Percentiles rank a stretch among this genome's conserved stretches.
Evolutionary conservation across 208 protist species (phyloP).

Genomic region (Jaenimonas drosophilae): DNA sequence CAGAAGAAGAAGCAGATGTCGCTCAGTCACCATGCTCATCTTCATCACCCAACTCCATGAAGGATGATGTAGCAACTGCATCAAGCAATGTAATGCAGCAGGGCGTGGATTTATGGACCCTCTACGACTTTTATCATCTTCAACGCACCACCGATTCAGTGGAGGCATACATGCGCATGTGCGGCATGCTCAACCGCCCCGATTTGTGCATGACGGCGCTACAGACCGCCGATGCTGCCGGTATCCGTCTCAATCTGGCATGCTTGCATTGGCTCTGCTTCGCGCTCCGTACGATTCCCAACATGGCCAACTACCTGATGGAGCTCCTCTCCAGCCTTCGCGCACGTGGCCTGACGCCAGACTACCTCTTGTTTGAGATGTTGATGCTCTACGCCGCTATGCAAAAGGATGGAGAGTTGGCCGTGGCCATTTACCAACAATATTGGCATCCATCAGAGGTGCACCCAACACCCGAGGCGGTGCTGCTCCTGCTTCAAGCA

Average conservation of each 20-base stretch:
- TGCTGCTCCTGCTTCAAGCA: conserved; percentile 64
- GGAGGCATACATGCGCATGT: conserved; percentile 72
- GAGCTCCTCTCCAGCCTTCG: conserved; percentile 59
- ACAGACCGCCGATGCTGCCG: conserved; percentile 43
- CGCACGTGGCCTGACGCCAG: conserved; percentile 57
- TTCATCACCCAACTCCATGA: neutral
- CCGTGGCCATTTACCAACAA: conserved; percentile 62
- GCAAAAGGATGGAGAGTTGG: conserved; percentile 69
- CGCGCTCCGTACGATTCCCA: conserved; percentile 44
- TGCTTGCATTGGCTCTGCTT: conserved; percentile 80
- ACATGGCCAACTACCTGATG: conserved; percentile 72
- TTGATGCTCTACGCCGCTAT: conserved; percentile 69
- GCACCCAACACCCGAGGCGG: conserved; percentile 82
- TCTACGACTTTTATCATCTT: conserved; percentile 85
- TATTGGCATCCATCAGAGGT: conserved; percentile 44
- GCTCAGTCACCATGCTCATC: too few species aligned
- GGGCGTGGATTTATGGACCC: conserved; percentile 75
- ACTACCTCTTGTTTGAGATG: conserved; percentile 73
- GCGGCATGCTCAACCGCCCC: conserved; percentile 33
- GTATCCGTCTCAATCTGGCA: conserved; percentile 40
- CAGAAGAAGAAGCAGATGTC: neutral
- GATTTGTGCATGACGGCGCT: conserved; percentile 55
- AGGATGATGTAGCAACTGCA: neutral
- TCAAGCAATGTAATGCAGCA: conserved; percentile 12
- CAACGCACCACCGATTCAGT: conserved; percentile 33